Base-by-base conservation (phyloP, 2,329 filamentous ascomycete species). In the Pseudopithomyces maydicus region DNA sequence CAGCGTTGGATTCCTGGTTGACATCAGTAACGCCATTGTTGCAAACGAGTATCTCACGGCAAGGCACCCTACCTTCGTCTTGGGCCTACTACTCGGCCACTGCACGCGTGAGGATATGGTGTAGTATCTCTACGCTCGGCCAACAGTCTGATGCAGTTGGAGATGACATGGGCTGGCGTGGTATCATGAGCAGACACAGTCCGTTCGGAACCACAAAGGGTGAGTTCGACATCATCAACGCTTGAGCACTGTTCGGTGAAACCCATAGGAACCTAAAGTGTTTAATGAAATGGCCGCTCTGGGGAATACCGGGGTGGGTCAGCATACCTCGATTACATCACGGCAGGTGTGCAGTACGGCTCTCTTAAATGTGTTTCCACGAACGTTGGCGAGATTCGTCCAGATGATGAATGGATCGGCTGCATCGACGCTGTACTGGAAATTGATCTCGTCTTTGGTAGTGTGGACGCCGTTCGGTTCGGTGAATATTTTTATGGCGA, bases 401-500 rank as follows among this genome's bases (percentile, higher is more conserved):
- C 66, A 70, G 33, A 70, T 45, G 48, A 64, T 61, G 42, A 50
- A 48, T 1, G 56, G 8, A 45, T 64, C 54, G n/a, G 50, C 46
- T 14, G 44, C 26, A 19, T 67, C 63, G 38, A 71, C 49, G n/a
- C 54, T 54, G 55, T 71, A 71, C 20, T 62, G 64, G 46, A 69
- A 70, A 52, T 72, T 46, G 41, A 70, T 60, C 55, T 70, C 64
- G 29, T 55, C 49, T 32, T 59, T 62, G 36, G 43, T 54, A 20
- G 55, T 52, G 55, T 57, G 11, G 48, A 72, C 63, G 44, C 66
- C 68, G 22, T 72, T 55, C 14, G 52, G 20, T n/a, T 61, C 46
- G 33, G 57, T 43, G 11, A 65, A 69, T 32, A 70, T 46, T 59
- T 72, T 72, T 57, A 70, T 65, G 51, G 69, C 61, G 20, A 72